A percentile compares a stretch with the other conserved stretches of the same genome.
These are phyloP conservation scores for Wakefieldia striispora DNA, from an alignment of 768 basidiomycete genomes.

Conservation along the genomic window DNA sequence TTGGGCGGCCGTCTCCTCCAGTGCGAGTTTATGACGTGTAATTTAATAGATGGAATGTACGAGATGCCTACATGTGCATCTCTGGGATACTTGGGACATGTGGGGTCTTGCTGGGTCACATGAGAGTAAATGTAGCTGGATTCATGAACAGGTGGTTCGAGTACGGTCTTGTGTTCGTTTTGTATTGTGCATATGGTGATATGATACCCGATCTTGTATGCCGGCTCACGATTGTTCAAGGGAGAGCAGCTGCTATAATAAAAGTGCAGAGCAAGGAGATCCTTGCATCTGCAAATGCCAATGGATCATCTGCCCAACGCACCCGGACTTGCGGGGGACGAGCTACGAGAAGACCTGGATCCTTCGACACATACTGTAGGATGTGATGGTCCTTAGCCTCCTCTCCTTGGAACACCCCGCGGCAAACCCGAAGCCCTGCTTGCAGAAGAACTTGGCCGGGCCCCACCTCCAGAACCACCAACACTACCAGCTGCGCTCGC, in stretches of 20 bases:
- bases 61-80: constrained; percentile 1
- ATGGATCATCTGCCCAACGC: background rate
- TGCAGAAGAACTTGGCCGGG: constrained; percentile 22
- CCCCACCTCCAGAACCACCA: constrained; percentile 13
- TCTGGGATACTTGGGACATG: background rate
- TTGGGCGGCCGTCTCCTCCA: constrained; percentile 29
- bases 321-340: background rate
- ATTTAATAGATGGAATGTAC: constrained; percentile 1
- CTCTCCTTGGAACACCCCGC: constrained; percentile 25
- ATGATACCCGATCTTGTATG: background rate
- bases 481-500: constrained; percentile 28
- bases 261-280: background rate
- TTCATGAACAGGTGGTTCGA: background rate
- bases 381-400: constrained; percentile 12
- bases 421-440: constrained; percentile 26
- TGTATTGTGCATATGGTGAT: background rate
- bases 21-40: constrained; percentile 4
- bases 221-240: background rate
- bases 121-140: background rate
- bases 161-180: background rate
- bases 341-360: background rate
- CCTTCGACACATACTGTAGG: background rate
- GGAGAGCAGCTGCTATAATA: background rate
- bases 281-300: background rate
- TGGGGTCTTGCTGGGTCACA: constrained; percentile 4